Evolutionary conservation across 768 basidiomycete species (phyloP).

Genomic region (Russula abietina): DNA sequence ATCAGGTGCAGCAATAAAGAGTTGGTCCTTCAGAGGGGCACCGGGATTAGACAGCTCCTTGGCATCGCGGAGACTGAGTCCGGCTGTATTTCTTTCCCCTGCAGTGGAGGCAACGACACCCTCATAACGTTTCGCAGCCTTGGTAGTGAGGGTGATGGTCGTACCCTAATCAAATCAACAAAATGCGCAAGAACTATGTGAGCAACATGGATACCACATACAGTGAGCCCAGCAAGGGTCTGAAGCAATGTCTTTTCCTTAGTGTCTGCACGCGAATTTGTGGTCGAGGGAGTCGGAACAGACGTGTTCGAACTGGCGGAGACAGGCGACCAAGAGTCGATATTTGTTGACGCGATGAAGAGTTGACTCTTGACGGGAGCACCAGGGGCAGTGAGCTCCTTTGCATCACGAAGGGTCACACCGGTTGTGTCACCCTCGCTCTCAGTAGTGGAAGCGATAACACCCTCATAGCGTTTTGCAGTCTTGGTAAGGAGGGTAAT

Average conservation of each 20-base stretch:
- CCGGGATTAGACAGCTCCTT: constrained; percentile 65
- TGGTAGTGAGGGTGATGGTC: constrained; percentile 69
- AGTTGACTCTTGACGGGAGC: constrained; percentile 61
- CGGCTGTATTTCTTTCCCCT: constrained; percentile 60
- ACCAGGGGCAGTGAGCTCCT: constrained; percentile 59
- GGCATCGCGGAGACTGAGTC: constrained; percentile 71
- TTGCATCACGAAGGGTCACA: constrained; percentile 70
- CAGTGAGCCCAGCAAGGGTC: constrained; percentile 63
- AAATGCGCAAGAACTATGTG: constrained; percentile 18
- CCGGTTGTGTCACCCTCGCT: constrained; percentile 67
- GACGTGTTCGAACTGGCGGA: constrained; percentile 38
- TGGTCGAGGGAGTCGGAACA: constrained; percentile 29
- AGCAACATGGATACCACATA: constrained; percentile 36
- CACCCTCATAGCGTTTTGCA: constrained; percentile 66
- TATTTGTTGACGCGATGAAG: constrained; percentile 67
- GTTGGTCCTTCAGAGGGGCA: constrained; percentile 59
- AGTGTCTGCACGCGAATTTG: constrained; percentile 35
- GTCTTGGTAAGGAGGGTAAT: constrained; percentile 68
- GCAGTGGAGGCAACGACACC: constrained; percentile 59
- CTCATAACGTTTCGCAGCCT: constrained; percentile 66
- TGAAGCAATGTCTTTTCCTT: constrained; percentile 58
- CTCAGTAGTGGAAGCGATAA: constrained; percentile 48
- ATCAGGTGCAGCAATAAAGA: constrained; percentile 66
- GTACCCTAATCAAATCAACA: constrained; percentile 48
- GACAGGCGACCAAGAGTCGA: constrained; percentile 51